phyloP scores from a whole-genome alignment of 148 eudicot genomes.

The Rhododendron ovatum region DNA sequence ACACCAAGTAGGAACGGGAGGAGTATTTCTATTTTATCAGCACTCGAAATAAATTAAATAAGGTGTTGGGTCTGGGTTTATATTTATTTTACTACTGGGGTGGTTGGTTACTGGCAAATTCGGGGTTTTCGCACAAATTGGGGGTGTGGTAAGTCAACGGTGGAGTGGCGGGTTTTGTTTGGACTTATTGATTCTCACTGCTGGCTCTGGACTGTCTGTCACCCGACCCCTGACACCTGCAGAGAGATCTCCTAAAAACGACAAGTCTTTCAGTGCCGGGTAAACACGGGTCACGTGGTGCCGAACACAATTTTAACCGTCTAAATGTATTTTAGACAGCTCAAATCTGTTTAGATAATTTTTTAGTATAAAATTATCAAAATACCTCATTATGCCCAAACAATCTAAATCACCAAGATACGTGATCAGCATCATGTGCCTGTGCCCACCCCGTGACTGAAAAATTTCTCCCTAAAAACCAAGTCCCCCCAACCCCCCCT shows the following conservation, averaged over 20 bases:
- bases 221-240: background rate
- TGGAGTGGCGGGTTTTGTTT: background rate
- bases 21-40: background rate
- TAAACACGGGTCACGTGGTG: too few species aligned
- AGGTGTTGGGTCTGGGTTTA: background rate
- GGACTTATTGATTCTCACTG: background rate
- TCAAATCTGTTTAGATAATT: too few species aligned
- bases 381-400: too few species aligned
- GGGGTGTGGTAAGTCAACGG: conserved; percentile 15
- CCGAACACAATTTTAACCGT: too few species aligned
- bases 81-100: background rate
- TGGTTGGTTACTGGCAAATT: conserved; percentile 16
- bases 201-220: background rate
- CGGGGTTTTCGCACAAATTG: conserved; percentile 1
- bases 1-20: background rate
- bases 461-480: too few species aligned
- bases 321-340: too few species aligned
- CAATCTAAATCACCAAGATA: too few species aligned
- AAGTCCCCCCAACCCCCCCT: too few species aligned
- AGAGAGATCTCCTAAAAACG: background rate
- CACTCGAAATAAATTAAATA: background rate
- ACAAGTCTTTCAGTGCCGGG: background rate
- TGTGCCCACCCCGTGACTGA: too few species aligned
- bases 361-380: too few species aligned
- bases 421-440: too few species aligned